Conservation (phyloP, 2,329 filamentous ascomycete genomes). For the Xylariaceae sp. region DNA sequence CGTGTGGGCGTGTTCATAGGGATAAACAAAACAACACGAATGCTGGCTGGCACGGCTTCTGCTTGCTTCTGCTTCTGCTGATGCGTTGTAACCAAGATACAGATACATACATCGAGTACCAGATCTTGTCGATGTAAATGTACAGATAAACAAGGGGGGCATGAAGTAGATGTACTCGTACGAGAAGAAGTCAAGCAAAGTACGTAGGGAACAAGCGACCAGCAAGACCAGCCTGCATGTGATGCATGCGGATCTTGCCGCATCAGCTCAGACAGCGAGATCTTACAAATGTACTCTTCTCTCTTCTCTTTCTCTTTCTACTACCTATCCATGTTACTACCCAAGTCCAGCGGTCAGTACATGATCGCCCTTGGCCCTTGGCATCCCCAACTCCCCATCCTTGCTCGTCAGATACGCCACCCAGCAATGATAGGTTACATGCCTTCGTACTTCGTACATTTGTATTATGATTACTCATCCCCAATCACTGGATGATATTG, state of each 20-base stretch:
- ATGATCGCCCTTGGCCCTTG: slow-evolving; percentile 29
- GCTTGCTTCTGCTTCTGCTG: too few relatives aligned
- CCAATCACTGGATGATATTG: too few relatives aligned
- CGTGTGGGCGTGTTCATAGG: too few relatives aligned
- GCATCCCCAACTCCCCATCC: slow-evolving; percentile 5
- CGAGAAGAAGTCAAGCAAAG: not conserved
- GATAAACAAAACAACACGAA: too few relatives aligned
- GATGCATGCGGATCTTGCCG: slow-evolving; percentile 16
- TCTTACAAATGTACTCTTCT: not conserved
- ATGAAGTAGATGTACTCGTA: too few relatives aligned
- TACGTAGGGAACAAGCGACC: slow-evolving; percentile 1
- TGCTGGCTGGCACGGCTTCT: too few relatives aligned
- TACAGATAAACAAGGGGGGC: too few relatives aligned
- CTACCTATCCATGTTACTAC: not conserved
- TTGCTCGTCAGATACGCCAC: slow-evolving; percentile 16
- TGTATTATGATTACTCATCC: slow-evolving; percentile 15
- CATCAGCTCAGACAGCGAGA: slow-evolving; percentile 1
- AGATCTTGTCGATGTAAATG: too few relatives aligned
- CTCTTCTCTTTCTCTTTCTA: too few relatives aligned
- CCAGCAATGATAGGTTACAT: not conserved
- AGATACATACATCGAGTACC: too few relatives aligned
- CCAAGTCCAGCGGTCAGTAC: slow-evolving; percentile 4
- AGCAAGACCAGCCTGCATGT: not conserved
- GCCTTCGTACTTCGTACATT: not conserved
- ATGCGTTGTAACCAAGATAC: too few relatives aligned